Conservation (phyloP, 805 yeast species). For the Saccharomycopsis fibuligera region DNA sequence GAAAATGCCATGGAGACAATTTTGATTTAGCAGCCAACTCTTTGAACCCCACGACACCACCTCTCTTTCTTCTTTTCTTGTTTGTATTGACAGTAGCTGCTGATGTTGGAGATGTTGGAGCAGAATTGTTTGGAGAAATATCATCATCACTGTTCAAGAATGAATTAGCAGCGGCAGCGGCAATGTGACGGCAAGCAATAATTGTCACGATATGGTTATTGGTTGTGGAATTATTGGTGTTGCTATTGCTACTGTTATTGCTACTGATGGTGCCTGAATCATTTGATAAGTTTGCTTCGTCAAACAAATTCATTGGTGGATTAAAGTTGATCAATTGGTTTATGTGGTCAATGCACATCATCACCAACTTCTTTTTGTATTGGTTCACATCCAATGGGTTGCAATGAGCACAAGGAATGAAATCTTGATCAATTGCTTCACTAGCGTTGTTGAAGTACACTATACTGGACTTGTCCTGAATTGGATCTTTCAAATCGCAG, state of each 20-base stretch:
- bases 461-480: slow-evolving; percentile 37
- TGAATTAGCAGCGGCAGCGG: slow-evolving; percentile 63
- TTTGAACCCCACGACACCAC: slow-evolving; percentile 77
- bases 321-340: slow-evolving; percentile 54
- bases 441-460: slow-evolving; percentile 35
- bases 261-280: slow-evolving; percentile 25
- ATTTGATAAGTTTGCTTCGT: slow-evolving; percentile 35
- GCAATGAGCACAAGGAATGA: slow-evolving; percentile 47
- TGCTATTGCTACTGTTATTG: background rate
- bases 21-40: slow-evolving; percentile 82
- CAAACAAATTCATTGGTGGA: slow-evolving; percentile 36
- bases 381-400: slow-evolving; percentile 35
- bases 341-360: slow-evolving; percentile 47
- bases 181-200: slow-evolving; percentile 75
- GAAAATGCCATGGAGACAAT: slow-evolving; percentile 89
- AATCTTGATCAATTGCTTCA: slow-evolving; percentile 42
- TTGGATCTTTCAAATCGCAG: slow-evolving; percentile 46
- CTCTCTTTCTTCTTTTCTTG: slow-evolving; percentile 52
- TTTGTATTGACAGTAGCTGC: background rate
- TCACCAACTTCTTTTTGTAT: slow-evolving; percentile 27
- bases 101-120: background rate
- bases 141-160: slow-evolving; percentile 24
- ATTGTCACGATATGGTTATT: slow-evolving; percentile 52
- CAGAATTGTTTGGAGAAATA: slow-evolving; percentile 12
- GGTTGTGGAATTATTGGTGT: slow-evolving; percentile 4